Evolutionary conservation across 202 grass and related monocot genomes (phyloP), one percentile per base, ranked within the genome.

Genomic region (Carex sylvatica): DNA sequence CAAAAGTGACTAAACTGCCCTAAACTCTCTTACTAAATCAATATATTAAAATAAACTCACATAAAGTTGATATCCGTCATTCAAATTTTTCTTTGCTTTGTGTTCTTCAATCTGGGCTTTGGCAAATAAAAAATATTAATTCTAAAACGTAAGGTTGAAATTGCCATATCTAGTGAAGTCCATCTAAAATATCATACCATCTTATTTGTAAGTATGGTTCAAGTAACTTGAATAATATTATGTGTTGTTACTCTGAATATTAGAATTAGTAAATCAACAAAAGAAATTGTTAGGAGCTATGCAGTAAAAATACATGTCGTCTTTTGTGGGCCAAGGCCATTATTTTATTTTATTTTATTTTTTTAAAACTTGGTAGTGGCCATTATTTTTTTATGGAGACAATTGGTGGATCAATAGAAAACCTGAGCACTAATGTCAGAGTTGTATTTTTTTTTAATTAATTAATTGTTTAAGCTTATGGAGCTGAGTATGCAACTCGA

Each of bases 401-500:
- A 59, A 49, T 49, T 60, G 18, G 61, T 61, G 19, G 61, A 23
- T 63, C 9, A 26, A 63, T 63, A 11, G 46, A 47, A 11, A 70
- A 46, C 68, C 7, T 49, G 4, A n/a, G 70, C 22, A 18, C 13
- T 60, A 74, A 31, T 61, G 14, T 53, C 9, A 80, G 35, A 83
- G 46, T 91, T 83, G 59, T 85, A 24, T 79, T 33, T 87, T 75
- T 18, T 24, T 91, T 62, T 10, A 14, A 81, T 84, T 65, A 56
- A 47, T 65, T 51, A 30, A 22, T 64, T 55, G 23, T 71, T 82
- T 89, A 88, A 96, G 96, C 89, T 99, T 38, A 87, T 74, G 88
- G 89, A 88, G 60, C 86, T 99, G 49, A 91, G 87, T 87, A 87
- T 42, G 74, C 86, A 87, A 59, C 84, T 99, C 20, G 89, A 99